Conservation (phyloP, 2,329 filamentous ascomycete genomes). For the Coleophoma crateriformis region DNA sequence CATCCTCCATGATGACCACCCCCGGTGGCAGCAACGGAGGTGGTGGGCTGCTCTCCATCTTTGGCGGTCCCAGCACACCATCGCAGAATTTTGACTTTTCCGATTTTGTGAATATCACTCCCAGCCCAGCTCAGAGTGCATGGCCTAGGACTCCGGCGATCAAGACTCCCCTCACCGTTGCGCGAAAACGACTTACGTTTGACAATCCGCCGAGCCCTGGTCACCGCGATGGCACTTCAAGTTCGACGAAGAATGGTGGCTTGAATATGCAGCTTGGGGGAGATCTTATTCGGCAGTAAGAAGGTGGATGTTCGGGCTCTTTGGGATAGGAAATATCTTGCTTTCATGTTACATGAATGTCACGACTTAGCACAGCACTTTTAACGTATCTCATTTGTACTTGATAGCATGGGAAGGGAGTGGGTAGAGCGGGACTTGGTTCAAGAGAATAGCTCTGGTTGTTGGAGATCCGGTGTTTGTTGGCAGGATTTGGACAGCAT, state of each 20-base stretch:
- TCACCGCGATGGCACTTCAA: slow-evolving; percentile 6
- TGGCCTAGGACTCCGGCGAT: slow-evolving; percentile 44
- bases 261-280: slow-evolving; percentile 63
- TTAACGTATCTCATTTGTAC: slow-evolving; percentile 1
- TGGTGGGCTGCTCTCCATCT: slow-evolving; percentile 57
- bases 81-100: slow-evolving; percentile 85
- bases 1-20: slow-evolving; percentile 85
- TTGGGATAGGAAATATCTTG: too few relatives aligned
- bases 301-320: too few relatives aligned
- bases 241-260: slow-evolving; percentile 38
- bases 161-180: slow-evolving; percentile 22
- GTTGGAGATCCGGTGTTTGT: too few relatives aligned
- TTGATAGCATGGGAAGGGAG: neutral
- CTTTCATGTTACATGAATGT: slow-evolving; percentile 1
- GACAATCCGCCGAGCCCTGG: slow-evolving; percentile 15
- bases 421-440: neutral
- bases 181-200: slow-evolving; percentile 21
- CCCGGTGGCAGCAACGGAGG: slow-evolving; percentile 58
- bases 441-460: too few relatives aligned
- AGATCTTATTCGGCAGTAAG: slow-evolving; percentile 41
- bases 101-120: slow-evolving; percentile 96
- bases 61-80: slow-evolving; percentile 68
- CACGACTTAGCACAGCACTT: neutral
- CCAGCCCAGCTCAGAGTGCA: slow-evolving; percentile 83
- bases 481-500: too few relatives aligned